These are phyloP conservation scores for Diversispora eburnea DNA, from an alignment of 192 early-diverging fungal species.

Conservation along the genomic window DNA sequence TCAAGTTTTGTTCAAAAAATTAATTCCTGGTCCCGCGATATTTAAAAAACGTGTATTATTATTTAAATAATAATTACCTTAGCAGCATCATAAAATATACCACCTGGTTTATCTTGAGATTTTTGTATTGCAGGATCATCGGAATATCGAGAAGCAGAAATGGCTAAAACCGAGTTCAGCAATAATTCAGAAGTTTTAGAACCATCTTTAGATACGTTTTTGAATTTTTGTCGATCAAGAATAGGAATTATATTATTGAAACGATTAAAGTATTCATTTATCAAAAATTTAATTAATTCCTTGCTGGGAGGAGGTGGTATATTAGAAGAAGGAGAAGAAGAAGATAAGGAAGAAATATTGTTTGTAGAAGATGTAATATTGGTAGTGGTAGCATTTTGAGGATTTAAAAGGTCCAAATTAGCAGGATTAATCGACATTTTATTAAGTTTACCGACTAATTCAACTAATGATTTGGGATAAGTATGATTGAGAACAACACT, in stretches of 20 bases:
- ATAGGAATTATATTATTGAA: slow-evolving; percentile 20
- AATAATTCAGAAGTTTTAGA: slow-evolving; percentile 12
- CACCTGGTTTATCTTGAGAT: slow-evolving; percentile 17
- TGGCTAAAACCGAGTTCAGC: slow-evolving; percentile 11
- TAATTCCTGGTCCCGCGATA: not conserved
- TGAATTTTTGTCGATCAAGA: slow-evolving; percentile 26
- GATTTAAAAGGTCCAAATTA: not conserved
- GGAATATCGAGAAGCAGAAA: slow-evolving; percentile 18
- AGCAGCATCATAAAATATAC: slow-evolving; percentile 22
- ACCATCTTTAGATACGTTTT: not conserved
- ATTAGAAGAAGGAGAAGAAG: not conserved
- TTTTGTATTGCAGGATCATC: slow-evolving; percentile 30
- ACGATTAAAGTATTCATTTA: slow-evolving; percentile 12
- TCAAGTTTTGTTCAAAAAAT: not conserved
- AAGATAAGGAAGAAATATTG: not conserved
- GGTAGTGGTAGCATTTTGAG: not conserved
- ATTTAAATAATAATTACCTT: slow-evolving; percentile 9
- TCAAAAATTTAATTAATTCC: slow-evolving; percentile 21
- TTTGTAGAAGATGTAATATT: not conserved
- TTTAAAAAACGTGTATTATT: not conserved
- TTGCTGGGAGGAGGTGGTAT: not conserved
- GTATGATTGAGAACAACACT: slow-evolving; percentile 9
- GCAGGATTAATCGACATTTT: not conserved
- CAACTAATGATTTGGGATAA: slow-evolving; percentile 21
- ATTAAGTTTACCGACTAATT: slow-evolving; percentile 21